Conservation (phyloP, 305 asterid species). For the Fraxinus platypoda region DNA sequence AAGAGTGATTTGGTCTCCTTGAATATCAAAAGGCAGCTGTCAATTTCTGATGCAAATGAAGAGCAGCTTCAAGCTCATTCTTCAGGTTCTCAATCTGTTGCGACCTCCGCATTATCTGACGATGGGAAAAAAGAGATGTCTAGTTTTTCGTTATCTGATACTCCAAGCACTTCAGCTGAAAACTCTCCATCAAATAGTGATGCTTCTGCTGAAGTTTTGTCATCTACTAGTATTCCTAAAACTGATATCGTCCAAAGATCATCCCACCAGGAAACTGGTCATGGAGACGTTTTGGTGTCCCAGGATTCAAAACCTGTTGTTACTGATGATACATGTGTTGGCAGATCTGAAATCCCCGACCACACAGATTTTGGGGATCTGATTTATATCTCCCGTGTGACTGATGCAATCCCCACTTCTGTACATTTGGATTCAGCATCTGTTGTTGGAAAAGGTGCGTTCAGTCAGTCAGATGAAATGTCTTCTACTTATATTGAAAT, state of each 20-base stretch:
- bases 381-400: conserved; percentile 29
- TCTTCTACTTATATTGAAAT: conserved; percentile 13
- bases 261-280: conserved; percentile 29
- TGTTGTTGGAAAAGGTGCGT: conserved; percentile 28
- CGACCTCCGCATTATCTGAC: conserved; percentile 53
- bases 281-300: conserved; percentile 33
- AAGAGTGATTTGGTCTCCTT: conserved; percentile 41
- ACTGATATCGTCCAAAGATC: conserved; percentile 38
- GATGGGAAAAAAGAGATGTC: conserved; percentile 62
- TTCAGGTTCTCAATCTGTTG: conserved; percentile 60
- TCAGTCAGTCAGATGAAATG: conserved; percentile 34
- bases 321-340: conserved; percentile 33
- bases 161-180: conserved; percentile 54
- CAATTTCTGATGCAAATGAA: conserved; percentile 17
- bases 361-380: conserved; percentile 35
- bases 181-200: conserved; percentile 37
- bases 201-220: conserved; percentile 29
- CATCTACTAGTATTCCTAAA: conserved; percentile 37
- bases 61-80: conserved; percentile 45
- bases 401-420: conserved; percentile 31
- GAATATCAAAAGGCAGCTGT: conserved; percentile 32
- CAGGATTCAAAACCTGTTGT: conserved; percentile 37
- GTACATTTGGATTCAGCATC: conserved; percentile 36
- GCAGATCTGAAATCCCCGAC: conserved; percentile 26
- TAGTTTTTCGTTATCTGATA: conserved; percentile 53